A percentile compares a stretch with the other conserved stretches of the same genome.
Conservation (phyloP, 768 basidiomycete species). For the Hygrophorus pudorinus region DNA sequence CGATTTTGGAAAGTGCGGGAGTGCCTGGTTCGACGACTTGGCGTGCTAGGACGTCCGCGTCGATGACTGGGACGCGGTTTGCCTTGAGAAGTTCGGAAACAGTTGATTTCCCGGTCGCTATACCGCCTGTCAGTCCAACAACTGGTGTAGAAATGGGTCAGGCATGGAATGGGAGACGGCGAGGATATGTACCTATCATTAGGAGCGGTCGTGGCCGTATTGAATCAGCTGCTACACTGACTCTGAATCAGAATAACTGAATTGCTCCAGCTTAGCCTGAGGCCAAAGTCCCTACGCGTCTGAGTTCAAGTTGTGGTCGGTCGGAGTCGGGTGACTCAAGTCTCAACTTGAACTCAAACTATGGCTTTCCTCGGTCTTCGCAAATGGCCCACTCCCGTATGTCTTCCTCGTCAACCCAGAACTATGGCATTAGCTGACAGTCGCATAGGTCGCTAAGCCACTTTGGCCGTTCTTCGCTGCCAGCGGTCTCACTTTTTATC, state of each 20-base stretch:
- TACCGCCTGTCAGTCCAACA: slow-evolving; percentile 91
- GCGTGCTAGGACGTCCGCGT: slow-evolving; percentile 86
- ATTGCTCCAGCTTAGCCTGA: too few species aligned
- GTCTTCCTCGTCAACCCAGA: slow-evolving; percentile 20
- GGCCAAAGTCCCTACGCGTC: too few species aligned
- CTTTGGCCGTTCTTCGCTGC: slow-evolving; percentile 77
- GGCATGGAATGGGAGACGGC: too few species aligned
- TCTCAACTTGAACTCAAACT: neutral
- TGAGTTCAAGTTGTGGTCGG: too few species aligned
- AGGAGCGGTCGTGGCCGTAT: too few species aligned
- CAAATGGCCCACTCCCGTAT: slow-evolving; percentile 72
- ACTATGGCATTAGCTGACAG: neutral
- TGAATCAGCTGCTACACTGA: too few species aligned
- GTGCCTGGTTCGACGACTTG: slow-evolving; percentile 81
- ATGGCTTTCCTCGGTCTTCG: slow-evolving; percentile 76
- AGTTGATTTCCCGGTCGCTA: slow-evolving; percentile 94
- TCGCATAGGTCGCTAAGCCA: slow-evolving; percentile 52
- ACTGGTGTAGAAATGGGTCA: slow-evolving; percentile 34
- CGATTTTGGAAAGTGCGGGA: slow-evolving; percentile 56
- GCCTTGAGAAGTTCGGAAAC: slow-evolving; percentile 66
- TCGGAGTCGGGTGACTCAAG: too few species aligned
- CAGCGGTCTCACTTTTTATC: slow-evolving; percentile 52
- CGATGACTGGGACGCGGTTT: slow-evolving; percentile 72
- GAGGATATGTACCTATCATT: too few species aligned
- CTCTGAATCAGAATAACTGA: too few species aligned